Conservation (phyloP, 1,284 basidiomycete genomes). For the Microbotryum intermedium region DNA sequence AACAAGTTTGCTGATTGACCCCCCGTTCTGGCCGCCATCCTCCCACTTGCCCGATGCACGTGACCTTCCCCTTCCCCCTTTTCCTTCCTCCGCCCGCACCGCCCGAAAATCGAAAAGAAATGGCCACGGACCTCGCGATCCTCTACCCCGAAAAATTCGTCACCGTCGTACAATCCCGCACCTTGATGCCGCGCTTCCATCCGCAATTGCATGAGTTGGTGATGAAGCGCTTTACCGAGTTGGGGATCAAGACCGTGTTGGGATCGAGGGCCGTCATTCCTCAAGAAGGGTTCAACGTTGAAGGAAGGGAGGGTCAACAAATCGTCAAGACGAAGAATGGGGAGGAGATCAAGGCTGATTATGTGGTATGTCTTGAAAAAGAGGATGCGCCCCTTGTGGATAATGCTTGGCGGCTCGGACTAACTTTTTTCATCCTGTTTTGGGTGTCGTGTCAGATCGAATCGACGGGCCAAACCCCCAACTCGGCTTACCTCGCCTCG, state of each 20-base stretch:
- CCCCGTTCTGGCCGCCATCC: background rate
- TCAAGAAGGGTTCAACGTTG: slow-evolving; percentile 30
- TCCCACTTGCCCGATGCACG: background rate
- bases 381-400: background rate
- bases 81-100: no score
- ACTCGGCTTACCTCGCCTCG: slow-evolving; percentile 50
- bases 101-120: slow-evolving; percentile 38
- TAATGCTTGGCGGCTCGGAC: background rate
- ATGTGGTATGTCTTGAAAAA: slow-evolving; percentile 46
- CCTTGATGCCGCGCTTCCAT: slow-evolving; percentile 56
- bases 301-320: slow-evolving; percentile 13
- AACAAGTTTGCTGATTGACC: no score
- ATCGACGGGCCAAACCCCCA: slow-evolving; percentile 65
- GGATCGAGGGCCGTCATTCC: slow-evolving; percentile 40
- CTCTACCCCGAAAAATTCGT: slow-evolving; percentile 52
- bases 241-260: slow-evolving; percentile 39
- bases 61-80: background rate
- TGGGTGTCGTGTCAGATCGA: slow-evolving; percentile 46
- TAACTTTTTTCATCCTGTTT: background rate
- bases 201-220: slow-evolving; percentile 47
- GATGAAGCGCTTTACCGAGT: slow-evolving; percentile 35
- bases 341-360: slow-evolving; percentile 52
- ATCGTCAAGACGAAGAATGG: slow-evolving; percentile 43
- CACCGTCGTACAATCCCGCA: slow-evolving; percentile 58
- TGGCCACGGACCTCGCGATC: slow-evolving; percentile 58